phyloP scores from a whole-genome alignment of 768 basidiomycete species.

The Nidularia pulvinata region DNA sequence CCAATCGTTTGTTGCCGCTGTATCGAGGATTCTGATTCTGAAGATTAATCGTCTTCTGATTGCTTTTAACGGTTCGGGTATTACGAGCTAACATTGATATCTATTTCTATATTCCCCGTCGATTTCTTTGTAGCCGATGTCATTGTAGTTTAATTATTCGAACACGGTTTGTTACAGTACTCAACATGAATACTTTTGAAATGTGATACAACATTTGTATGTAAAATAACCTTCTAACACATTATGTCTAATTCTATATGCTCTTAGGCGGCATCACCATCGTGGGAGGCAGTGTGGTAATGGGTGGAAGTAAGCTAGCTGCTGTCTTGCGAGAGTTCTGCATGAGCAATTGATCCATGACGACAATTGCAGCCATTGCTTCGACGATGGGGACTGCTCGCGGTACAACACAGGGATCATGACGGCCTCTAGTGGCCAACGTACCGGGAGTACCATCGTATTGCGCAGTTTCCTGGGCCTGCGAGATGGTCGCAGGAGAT shows the following conservation, averaged over 20 bases:
- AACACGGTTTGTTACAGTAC: too few relatives aligned
- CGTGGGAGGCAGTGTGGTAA: conserved; percentile 89
- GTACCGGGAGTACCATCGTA: conserved; percentile 91
- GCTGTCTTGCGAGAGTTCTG: conserved; percentile 85
- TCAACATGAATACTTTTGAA: too few relatives aligned
- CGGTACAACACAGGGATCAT: conserved; percentile 98
- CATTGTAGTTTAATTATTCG: too few relatives aligned
- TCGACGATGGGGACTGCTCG: conserved; percentile 98
- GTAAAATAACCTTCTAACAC: not conserved
- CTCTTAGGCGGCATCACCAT: conserved; percentile 71
- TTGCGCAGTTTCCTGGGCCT: conserved; percentile 85
- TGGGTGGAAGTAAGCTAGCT: conserved; percentile 74
- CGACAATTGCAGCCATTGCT: conserved; percentile 93
- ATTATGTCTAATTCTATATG: not conserved
- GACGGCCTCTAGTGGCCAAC: conserved; percentile 90
- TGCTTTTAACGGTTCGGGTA: too few relatives aligned
- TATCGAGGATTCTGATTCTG: conserved; percentile 51
- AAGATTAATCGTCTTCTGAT: too few relatives aligned
- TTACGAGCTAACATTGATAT: too few relatives aligned
- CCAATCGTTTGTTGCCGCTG: conserved; percentile 65
- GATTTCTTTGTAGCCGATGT: too few relatives aligned
- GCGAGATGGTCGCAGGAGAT: conserved; percentile 97
- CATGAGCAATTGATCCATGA: conserved; percentile 92
- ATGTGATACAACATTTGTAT: too few relatives aligned
- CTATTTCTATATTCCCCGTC: too few relatives aligned